phyloP scores from a whole-genome alignment of 768 basidiomycete genomes.

The Kwoniella sp. region DNA sequence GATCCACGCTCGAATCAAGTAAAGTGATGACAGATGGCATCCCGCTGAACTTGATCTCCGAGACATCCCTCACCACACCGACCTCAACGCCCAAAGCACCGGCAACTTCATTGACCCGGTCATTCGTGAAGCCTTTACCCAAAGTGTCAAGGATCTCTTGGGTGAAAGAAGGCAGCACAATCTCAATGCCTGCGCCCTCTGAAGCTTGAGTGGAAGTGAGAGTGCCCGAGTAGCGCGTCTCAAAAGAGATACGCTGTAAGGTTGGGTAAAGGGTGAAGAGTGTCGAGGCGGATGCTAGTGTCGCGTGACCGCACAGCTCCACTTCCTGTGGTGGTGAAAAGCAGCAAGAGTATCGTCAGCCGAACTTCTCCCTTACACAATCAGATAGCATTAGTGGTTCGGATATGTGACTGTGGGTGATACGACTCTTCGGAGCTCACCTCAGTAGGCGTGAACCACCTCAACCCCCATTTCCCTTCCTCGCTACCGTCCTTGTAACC shows the following conservation, averaged over 20 bases:
- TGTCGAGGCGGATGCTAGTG: constrained; percentile 30
- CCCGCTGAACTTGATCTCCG: constrained; percentile 13
- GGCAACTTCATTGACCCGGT: background rate
- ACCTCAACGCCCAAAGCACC: constrained; percentile 3
- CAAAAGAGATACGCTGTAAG: constrained; percentile 13
- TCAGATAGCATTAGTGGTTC: no score
- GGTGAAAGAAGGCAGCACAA: constrained; percentile 24
- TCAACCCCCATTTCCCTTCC: constrained; percentile 29
- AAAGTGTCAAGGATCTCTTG: background rate
- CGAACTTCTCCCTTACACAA: no score
- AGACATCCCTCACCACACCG: constrained; percentile 14
- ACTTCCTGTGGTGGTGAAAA: constrained; percentile 31
- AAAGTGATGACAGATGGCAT: constrained; percentile 21
- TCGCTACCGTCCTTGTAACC: background rate
- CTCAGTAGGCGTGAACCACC: constrained; percentile 40
- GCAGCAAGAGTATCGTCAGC: background rate
- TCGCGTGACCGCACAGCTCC: constrained; percentile 40
- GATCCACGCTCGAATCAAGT: constrained; percentile 12
- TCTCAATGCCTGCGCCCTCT: constrained; percentile 11
- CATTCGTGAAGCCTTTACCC: background rate
- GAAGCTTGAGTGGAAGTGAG: constrained; percentile 18
- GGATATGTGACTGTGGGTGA: no score
- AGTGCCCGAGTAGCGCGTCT: constrained; percentile 28
- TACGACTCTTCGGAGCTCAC: constrained; percentile 15
- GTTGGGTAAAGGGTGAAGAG: constrained; percentile 33